Base-by-base conservation (phyloP, 2,329 filamentous ascomycete genomes). In the Rhytidhysteron rufulum region DNA sequence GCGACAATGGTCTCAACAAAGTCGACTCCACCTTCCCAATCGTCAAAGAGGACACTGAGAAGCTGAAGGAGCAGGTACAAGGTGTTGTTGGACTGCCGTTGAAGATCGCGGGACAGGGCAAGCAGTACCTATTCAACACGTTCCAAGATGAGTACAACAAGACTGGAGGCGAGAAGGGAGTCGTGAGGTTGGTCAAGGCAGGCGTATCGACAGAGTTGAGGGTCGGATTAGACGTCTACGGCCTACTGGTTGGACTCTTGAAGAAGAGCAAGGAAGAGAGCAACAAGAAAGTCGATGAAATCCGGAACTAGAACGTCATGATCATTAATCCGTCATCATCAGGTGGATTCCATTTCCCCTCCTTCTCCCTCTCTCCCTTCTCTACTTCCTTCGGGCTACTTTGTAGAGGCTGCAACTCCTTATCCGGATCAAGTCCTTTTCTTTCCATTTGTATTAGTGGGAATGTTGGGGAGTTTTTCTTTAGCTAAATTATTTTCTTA, bases 21-120 rank as follows among this genome's bases (percentile, higher is more conserved):
- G 49, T 68, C 34, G 65, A 68, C 45, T 43, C 53, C 25, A 53
- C 52, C 34, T 62, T 68, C 35, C 65, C 65, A 39, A 66, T 67
- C 31, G 71, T 75, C 48, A 74, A 73, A 62, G 68, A 74, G 49
- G 67, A 74, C 48, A 74, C 71, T 1, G 47, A 53, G 42, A 72
- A 67, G 48, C 54, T 68, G 38, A 64, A 60, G 54, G 53, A 58
- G 42, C 53, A 41, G 9, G 55, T 58, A 11, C 5, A 40, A 8
- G 42, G 40, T 25, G 49, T 57, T 17, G 63, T 58, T 0, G 51
- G 51, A 39, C 44, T 60, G 22, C 65, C 65, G 17, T 39, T 60
- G n/a, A 27, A 35, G 18, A 21, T 62, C 13, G 50, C 45, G 3
- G 53, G 48, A n/a, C 40, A 57, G 42, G 54, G 57, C 31, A 58